Evolutionary conservation across 1,139 yeast genomes (phyloP), one percentile per base, ranked within the genome.

Genomic region (Debaryomyces fabryi): DNA sequence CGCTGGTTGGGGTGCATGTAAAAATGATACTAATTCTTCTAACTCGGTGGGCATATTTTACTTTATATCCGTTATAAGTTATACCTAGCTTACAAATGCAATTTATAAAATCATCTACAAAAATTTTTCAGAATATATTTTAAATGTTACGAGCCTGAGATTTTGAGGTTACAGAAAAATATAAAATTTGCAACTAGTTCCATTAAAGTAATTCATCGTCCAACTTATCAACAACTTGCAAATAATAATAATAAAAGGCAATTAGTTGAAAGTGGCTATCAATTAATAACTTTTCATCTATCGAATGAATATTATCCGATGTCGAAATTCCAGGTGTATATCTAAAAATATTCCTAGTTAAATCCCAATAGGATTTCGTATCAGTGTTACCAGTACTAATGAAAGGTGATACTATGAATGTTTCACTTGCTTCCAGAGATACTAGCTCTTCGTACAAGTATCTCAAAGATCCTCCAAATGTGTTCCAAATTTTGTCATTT

Each of bases 1-100:
- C 7, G 89, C 88, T 3, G 89, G 86, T 60, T 88, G 92, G 1
- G 88, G 86, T 7, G 92, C 83, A 64, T 89, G 97, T 52, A 93
- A 76, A 66, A 93, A 92, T 44, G 79, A 82, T 18, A 92, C 96
- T 43, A 91, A 72, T 62, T 85, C 87, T 67, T 82, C 86, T 49
- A 83, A 64, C 63, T 83, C 84, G 5, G 82, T 69, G 23, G 87
- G 83, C 87, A 83, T 83, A 18, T 44, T 35, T 34, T n/a, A 20
- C 38, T 35, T 7, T 18, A 42, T 21, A n/a, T 18, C 10, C 6
- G 5, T 13, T 39, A 18, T 29, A 27, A 16, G 37, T 6, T 49
- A 16, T 30, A 33, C 24, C 15, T 21, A 34, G 16, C 29, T 20
- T 40, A 15, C n/a, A 16, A 15, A 40, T 13, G 20, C 16, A 16